These are phyloP conservation scores for Xerocomellus amylosporus DNA, from an alignment of 768 basidiomycete genomes.

Conservation along the genomic window DNA sequence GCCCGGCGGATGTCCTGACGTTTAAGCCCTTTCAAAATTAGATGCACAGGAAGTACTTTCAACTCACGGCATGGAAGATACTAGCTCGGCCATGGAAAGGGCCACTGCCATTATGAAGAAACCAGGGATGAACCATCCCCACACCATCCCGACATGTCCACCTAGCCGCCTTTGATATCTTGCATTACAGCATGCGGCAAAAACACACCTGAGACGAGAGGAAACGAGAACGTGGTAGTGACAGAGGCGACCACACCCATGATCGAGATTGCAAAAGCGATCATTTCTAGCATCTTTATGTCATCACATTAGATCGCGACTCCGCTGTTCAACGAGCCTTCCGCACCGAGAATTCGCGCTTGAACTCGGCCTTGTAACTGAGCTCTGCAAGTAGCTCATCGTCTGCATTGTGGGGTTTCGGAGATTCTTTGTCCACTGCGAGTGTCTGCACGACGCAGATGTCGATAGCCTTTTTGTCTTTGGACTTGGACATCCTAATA, in stretches of 20 bases:
- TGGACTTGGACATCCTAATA: conserved; percentile 18
- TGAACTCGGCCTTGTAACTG: conserved; percentile 72
- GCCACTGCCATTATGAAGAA: conserved; percentile 67
- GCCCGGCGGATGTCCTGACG: conserved; percentile 67
- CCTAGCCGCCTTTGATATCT: conserved; percentile 35
- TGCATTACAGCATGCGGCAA: background rate
- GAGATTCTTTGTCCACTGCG: conserved; percentile 11
- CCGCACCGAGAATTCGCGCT: conserved; percentile 67
- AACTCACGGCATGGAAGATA: conserved; percentile 74
- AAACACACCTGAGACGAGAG: conserved; percentile 53
- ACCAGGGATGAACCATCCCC: conserved; percentile 72
- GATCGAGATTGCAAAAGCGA: conserved; percentile 65
- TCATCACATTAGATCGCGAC: background rate
- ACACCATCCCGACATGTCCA: conserved; percentile 75
- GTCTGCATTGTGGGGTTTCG: conserved; percentile 43
- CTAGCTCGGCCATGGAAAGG: conserved; percentile 68
- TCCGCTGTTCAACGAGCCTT: background rate
- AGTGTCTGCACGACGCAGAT: conserved; percentile 9
- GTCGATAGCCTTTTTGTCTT: conserved; percentile 19
- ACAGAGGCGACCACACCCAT: conserved; percentile 75
- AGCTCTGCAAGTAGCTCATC: conserved; percentile 58
- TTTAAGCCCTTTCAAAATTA: background rate
- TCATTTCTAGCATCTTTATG: conserved; percentile 50
- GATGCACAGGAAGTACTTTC: background rate
- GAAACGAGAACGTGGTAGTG: conserved; percentile 63